Evolutionary conservation across 495 filamentous ascomycete genomes (phyloP), one percentile per base, ranked within the genome.

Genomic region (Penicillium mononematosum): DNA sequence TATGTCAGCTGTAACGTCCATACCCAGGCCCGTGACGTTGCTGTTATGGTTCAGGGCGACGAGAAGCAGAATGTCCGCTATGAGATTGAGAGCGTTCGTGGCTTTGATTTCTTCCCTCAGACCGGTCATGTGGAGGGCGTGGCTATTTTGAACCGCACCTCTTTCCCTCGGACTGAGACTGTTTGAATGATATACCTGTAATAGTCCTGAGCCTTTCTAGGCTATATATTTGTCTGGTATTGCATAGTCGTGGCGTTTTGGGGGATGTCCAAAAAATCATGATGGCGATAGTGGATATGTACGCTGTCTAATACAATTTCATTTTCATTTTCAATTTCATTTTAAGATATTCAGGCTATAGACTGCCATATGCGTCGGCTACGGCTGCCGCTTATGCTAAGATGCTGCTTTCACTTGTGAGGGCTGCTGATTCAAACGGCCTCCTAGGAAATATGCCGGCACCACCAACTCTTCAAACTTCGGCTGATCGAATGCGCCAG

Each of bases 1-100:
- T 98, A 98, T 67, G 94, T 98, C 20, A 93, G 89, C 55, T 98
- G 94, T 61, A 98, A 98, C 68, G 95, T 98, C 54, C 95, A 98
- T 65, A 96, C 94, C 20, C 94, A 98, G 76, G 95, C 94, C 34
- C 77, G 95, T 49, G 94, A 98, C 74, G 85, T 98, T 3, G 92
- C 90, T 0, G 78, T 90, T 32, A 73, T 96, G 72, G 90, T 96
- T 0, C 79, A 85, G 50, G 89, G 88, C 19, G 70, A 78, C 45
- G 68, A 72, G 44, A 76, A 75, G 62, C 72, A 72, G 11, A 71
- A 78, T 48, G 77, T 79, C 27, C 75, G 80, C 45, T 98, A 96
- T 74, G 83, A 86, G 70, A 90, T 98, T 64, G 95, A 98, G 79
- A 95, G 90, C 67, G 75, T 98, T 34, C 80, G 87, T 45, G 94